Base-by-base conservation (phyloP, 139 green algal species). In the Chloropicon primus region DNA sequence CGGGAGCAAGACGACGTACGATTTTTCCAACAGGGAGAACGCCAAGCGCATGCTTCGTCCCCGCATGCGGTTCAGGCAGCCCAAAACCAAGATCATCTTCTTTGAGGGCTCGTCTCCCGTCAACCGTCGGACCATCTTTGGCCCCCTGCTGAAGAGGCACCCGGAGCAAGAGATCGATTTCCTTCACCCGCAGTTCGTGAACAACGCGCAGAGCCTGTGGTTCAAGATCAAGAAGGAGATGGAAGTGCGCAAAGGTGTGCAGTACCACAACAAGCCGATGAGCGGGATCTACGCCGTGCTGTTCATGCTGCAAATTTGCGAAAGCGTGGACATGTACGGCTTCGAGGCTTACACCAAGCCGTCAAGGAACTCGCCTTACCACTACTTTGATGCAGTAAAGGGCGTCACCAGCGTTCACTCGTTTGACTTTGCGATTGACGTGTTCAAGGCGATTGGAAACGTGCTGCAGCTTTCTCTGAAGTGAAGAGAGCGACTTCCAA, bases 201-300 rank as follows among this genome's bases (percentile, higher is more conserved):
- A 22, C 21, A 22, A 25, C 21, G 72, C 72, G 22, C 77, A 72
- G 24, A 25, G 29, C 25, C 73, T 81, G 1, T 81, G 77, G 77
- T 72, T 72, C 25, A 25, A 1, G 77, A 72, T 81, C 21, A 81
- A 81, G 73, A 23, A 24, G 23, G 73, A 62, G 26, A 21, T 81
- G 21, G 77, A 81, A 2, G 73, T 71, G 24, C 23, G n/a, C 1
- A 78, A 78, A 22, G 25, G 79, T 1, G 28, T 27, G n/a, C 27
- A 82, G 78, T 82, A 73, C 74, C 76, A 82, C 74, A 75, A 81
- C 71, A 82, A 82, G 53, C 78, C 78, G 73, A 82, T 82, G 78
- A 82, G 78, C 78, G 78, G 78, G 2, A 71, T 74, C 41, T 28
- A 54, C 25, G 78, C 78, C 23, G 75, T 82, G 21, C 25, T 79